phyloP scores from a whole-genome alignment of 139 green algal genomes.

The Haematococcus lacustris region DNA sequence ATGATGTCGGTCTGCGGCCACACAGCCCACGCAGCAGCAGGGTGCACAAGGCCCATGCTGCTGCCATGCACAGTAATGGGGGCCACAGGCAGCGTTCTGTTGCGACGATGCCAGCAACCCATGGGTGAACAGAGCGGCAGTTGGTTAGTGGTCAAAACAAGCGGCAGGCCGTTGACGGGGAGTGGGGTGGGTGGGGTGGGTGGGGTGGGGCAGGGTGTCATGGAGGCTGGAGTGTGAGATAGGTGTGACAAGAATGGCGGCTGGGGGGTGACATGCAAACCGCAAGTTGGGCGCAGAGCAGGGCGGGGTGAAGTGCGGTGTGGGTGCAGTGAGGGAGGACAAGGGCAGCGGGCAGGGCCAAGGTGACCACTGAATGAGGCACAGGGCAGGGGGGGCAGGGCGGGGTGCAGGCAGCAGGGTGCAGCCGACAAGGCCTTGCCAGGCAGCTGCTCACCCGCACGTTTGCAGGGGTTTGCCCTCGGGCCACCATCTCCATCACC shows the following conservation, averaged over 20 bases:
- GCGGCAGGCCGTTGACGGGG: too few relatives aligned
- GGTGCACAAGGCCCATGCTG: not conserved
- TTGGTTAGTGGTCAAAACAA: too few relatives aligned
- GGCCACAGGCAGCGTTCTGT: too few relatives aligned
- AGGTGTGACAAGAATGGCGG: too few relatives aligned
- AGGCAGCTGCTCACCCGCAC: conserved; percentile 41
- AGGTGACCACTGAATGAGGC: not conserved
- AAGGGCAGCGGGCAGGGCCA: not conserved
- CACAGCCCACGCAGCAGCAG: not conserved
- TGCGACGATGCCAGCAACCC: too few relatives aligned
- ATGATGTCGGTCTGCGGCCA: conserved; percentile 64
- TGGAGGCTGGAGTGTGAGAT: too few relatives aligned
- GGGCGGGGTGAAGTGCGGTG: not conserved
- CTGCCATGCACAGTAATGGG: not conserved
- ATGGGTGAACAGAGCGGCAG: too few relatives aligned
- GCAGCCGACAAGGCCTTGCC: not conserved
- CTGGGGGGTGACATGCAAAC: not conserved
- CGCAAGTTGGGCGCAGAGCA: not conserved
- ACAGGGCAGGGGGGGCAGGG: not conserved
- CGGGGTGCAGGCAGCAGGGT: conserved; percentile 1
- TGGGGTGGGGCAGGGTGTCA: too few relatives aligned
- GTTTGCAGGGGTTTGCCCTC: conserved; percentile 66
- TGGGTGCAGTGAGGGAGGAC: not conserved
- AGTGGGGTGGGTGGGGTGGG: too few relatives aligned
- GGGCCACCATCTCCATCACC: conserved; percentile 79